Percentiles rank a stretch among this genome's conserved stretches.
These are phyloP conservation scores for Pythium scleroteichum DNA, from an alignment of 352 stramenopile genomes.

Conservation along the genomic window DNA sequence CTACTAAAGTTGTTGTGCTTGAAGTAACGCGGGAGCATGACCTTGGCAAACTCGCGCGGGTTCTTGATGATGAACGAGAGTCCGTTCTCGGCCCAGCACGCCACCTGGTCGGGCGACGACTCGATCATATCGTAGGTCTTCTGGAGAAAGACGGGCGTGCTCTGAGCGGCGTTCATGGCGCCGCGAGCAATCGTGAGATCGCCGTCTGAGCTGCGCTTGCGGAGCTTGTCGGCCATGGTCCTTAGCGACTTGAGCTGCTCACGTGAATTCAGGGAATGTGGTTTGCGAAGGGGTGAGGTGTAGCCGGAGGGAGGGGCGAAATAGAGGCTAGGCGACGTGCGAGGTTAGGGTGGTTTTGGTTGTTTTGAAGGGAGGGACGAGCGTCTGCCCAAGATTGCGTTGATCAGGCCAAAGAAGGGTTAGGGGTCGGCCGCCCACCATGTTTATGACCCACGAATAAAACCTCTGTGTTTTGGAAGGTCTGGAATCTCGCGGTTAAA, in stretches of 20 bases:
- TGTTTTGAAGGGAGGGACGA: constrained; percentile 13
- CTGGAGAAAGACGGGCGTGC: constrained; percentile 85
- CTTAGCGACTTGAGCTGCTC: constrained; percentile 8
- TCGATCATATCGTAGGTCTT: constrained; percentile 95
- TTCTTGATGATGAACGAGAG: constrained; percentile 92
- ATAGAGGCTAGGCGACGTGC: background rate
- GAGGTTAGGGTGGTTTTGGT: background rate
- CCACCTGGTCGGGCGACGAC: constrained; percentile 73
- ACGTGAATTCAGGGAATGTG: constrained; percentile 23
- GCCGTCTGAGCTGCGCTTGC: constrained; percentile 26
- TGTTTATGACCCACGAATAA: constrained; percentile 24
- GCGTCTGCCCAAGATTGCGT: constrained; percentile 20
- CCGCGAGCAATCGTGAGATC: constrained; percentile 27
- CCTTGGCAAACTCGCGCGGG: constrained; percentile 89
- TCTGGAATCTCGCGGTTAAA: background rate
- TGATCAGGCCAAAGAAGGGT: constrained; percentile 8
- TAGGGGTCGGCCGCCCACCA: constrained; percentile 11
- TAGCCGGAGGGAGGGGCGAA: constrained; percentile 2
- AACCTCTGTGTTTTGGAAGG: constrained; percentile 12
- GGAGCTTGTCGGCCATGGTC: constrained; percentile 30
- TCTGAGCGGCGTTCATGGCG: constrained; percentile 2
- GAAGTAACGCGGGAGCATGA: constrained; percentile 92
- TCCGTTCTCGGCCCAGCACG: constrained; percentile 79
- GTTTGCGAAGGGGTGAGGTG: background rate
- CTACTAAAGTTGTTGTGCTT: constrained; percentile 95